A percentile compares a stretch with the other conserved stretches of the same genome.
Evolutionary conservation across 2,329 filamentous ascomycete genomes (phyloP).

Genomic region (Monosporascus cannonballus): DNA sequence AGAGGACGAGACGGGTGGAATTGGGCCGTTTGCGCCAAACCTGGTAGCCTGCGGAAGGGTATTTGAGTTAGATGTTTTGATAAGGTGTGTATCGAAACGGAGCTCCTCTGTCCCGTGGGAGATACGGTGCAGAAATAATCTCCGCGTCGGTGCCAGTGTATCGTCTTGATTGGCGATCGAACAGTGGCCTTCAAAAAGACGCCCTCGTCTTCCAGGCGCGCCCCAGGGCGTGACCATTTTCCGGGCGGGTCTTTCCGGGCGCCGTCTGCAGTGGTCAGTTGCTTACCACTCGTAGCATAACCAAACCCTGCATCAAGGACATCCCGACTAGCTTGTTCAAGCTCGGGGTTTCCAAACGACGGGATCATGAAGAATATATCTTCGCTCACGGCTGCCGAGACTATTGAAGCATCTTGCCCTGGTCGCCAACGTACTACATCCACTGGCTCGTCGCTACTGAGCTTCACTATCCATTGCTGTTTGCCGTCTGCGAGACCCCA

Average conservation of each 20-base stretch:
- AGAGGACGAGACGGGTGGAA: conserved; percentile 92
- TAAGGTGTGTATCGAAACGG: conserved; percentile 90
- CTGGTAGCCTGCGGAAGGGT: conserved; percentile 75
- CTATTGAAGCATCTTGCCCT: conserved; percentile 68
- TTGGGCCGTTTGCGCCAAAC: conserved; percentile 76
- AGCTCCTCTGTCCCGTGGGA: conserved; percentile 67
- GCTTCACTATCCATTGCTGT: conserved; percentile 76
- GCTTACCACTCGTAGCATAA: conserved; percentile 67
- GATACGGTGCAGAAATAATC: conserved; percentile 94
- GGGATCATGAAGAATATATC: conserved; percentile 81
- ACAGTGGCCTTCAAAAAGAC: conserved; percentile 78
- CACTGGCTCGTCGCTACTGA: conserved; percentile 74
- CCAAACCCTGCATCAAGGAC: conserved; percentile 87
- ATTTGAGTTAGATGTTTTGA: conserved; percentile 93
- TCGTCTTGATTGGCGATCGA: conserved; percentile 73
- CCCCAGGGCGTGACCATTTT: conserved; percentile 76
- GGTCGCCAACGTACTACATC: conserved; percentile 88
- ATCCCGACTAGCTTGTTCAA: conserved; percentile 68
- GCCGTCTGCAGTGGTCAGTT: conserved; percentile 46
- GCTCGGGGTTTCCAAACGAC: conserved; percentile 62
- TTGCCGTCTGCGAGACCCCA: conserved; percentile 85
- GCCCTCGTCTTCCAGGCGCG: conserved; percentile 67
- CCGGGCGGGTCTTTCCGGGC: conserved; percentile 69
- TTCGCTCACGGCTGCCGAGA: conserved; percentile 80
- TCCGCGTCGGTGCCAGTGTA: conserved; percentile 89